phyloP scores from a whole-genome alignment of 169 alveolate species.

The Neospora caninum region DNA sequence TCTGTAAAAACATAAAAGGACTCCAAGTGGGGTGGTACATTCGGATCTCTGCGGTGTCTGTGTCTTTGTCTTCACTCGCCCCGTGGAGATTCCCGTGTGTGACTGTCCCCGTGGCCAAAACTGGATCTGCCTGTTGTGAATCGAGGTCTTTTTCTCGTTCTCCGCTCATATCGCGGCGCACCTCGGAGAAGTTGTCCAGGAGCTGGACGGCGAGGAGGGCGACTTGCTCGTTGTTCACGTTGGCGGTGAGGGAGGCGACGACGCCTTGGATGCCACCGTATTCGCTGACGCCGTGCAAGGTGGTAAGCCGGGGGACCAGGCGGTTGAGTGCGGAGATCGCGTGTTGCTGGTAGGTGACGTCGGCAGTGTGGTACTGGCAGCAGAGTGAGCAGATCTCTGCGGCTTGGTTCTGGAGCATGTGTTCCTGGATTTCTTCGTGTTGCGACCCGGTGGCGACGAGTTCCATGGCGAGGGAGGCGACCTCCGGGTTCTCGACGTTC shows the following conservation, averaged over 20 bases:
- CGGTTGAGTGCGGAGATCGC: conserved; percentile 85
- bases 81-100: no score
- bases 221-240: conserved; percentile 78
- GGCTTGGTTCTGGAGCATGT: conserved; percentile 85
- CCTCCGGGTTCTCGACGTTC: conserved; percentile 79
- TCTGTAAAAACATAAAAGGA: no score
- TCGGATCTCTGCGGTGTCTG: no score
- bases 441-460: conserved; percentile 83
- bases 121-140: no score
- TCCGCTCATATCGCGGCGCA: background rate
- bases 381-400: conserved; percentile 90
- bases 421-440: conserved; percentile 86
- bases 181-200: conserved; percentile 79
- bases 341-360: conserved; percentile 82
- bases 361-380: conserved; percentile 88
- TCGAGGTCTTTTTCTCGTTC: no score
- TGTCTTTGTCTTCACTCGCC: no score
- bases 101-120: no score
- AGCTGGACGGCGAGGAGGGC: conserved; percentile 85
- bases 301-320: conserved; percentile 82
- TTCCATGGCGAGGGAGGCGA: conserved; percentile 70
- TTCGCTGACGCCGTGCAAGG: conserved; percentile 84
- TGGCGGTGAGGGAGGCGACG: conserved; percentile 81
- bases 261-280: conserved; percentile 91
- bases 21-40: no score